phyloP scores from a whole-genome alignment of 1,284 basidiomycete genomes.

The Boletus semigastroideus region DNA sequence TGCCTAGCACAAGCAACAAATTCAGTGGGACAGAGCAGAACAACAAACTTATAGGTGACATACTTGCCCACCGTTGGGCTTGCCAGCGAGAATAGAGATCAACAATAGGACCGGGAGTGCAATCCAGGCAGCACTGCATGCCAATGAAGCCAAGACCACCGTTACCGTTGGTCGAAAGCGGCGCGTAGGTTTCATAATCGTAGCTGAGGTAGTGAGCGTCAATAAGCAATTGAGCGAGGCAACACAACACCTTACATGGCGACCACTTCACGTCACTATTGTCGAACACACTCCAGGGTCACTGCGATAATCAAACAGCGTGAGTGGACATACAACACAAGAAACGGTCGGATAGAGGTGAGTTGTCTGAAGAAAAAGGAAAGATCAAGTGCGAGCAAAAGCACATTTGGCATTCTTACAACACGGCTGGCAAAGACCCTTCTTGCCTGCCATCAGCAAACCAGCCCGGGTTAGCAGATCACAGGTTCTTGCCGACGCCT shows the following conservation, averaged over 20 bases:
- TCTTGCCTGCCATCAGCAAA: constrained; percentile 26
- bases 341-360: constrained; percentile 17
- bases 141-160: constrained; percentile 40
- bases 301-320: constrained; percentile 14
- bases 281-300: constrained; percentile 32
- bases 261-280: constrained; percentile 30
- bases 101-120: constrained; percentile 36
- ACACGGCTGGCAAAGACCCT: constrained; percentile 27
- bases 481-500: too few species aligned
- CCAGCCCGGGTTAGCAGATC: too few species aligned
- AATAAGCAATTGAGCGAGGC: background rate
- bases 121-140: constrained; percentile 40
- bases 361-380: constrained; percentile 13
- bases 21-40: background rate
- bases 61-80: constrained; percentile 33
- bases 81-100: constrained; percentile 33
- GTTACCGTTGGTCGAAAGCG: constrained; percentile 32
- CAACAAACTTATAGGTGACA: background rate
- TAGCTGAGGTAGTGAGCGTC: constrained; percentile 24
- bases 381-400: constrained; percentile 3
- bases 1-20: constrained; percentile 18
- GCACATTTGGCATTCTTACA: constrained; percentile 14
- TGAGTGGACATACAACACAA: background rate
- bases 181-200: constrained; percentile 39
- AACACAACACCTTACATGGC: constrained; percentile 29